Percentiles rank a stretch among this genome's conserved stretches.
These are phyloP conservation scores for Umbilicus rupestris DNA, from an alignment of 164 flowering plant genomes.

Conservation along the genomic window DNA sequence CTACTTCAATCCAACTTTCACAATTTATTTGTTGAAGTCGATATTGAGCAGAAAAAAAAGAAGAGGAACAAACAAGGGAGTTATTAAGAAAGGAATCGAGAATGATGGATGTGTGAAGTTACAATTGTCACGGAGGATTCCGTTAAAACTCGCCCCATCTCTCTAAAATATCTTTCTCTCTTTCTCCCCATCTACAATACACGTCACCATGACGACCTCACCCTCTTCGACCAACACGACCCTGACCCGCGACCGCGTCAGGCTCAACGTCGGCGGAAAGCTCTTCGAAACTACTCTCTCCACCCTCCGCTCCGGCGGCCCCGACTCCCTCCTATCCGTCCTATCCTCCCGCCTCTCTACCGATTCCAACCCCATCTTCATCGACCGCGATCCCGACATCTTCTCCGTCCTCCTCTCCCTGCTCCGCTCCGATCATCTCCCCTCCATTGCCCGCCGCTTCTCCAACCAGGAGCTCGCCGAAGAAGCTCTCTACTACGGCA, in stretches of 20 bases:
- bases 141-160: too few species aligned
- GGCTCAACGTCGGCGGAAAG: conserved; percentile 94
- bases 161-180: background rate
- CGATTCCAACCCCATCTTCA: conserved; percentile 46
- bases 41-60: too few species aligned
- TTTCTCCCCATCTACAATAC: background rate
- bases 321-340: conserved; percentile 63
- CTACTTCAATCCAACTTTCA: too few species aligned
- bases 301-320: conserved; percentile 57
- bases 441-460: conserved; percentile 49
- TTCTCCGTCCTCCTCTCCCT: conserved; percentile 81
- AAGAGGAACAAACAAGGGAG: too few species aligned
- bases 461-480: conserved; percentile 70
- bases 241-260: conserved; percentile 33
- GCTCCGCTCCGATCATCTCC: conserved; percentile 68
- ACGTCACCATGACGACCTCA: background rate
- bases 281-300: conserved; percentile 74
- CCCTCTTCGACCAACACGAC: background rate
- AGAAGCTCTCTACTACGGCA: conserved; percentile 75
- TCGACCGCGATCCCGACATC: conserved; percentile 89
- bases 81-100: too few species aligned
- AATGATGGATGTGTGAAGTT: too few species aligned
- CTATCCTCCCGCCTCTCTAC: conserved; percentile 31
- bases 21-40: too few species aligned
- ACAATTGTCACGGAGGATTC: too few species aligned